Conservation (phyloP, 75 land plant genomes). For the Isoetes taiwanensis region DNA sequence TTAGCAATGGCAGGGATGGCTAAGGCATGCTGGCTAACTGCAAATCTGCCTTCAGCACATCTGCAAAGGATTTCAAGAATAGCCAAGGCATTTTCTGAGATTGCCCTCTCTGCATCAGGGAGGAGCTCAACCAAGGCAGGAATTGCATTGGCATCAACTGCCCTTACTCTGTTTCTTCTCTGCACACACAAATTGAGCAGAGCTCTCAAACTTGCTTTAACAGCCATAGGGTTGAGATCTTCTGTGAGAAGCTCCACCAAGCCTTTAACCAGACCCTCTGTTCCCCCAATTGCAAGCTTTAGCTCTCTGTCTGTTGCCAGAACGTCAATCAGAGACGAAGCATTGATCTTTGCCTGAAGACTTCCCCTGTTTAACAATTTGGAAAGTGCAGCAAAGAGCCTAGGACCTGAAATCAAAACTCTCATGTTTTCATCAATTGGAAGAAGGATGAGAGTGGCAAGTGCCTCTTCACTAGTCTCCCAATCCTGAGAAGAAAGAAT, state of each 20-base stretch:
- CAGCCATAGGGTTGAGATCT: neutral
- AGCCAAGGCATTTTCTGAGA: neutral
- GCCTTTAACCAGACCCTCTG: neutral
- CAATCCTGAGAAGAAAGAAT: conserved; percentile 16
- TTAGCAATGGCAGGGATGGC: neutral
- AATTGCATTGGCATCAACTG: neutral
- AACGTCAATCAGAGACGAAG: neutral
- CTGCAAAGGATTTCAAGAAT: neutral
- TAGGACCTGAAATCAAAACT: too few relatives aligned
- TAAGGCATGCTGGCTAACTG: neutral
- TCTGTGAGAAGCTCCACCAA: neutral
- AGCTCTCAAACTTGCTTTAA: neutral
- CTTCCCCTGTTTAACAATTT: too few relatives aligned
- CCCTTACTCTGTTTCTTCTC: neutral
- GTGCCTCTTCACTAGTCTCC: too few relatives aligned
- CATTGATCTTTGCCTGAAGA: too few relatives aligned
- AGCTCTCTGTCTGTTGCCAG: neutral
- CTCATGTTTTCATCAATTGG: too few relatives aligned
- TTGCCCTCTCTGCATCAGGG: neutral
- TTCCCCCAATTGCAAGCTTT: neutral
- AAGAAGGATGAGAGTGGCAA: too few relatives aligned
- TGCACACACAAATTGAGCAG: neutral
- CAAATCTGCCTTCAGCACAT: neutral
- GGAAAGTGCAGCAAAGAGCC: too few relatives aligned
- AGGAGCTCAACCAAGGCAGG: neutral